Evolutionary conservation across 176 grass and related monocot species (phyloP).

Genomic region (Saccharum officinarum): DNA sequence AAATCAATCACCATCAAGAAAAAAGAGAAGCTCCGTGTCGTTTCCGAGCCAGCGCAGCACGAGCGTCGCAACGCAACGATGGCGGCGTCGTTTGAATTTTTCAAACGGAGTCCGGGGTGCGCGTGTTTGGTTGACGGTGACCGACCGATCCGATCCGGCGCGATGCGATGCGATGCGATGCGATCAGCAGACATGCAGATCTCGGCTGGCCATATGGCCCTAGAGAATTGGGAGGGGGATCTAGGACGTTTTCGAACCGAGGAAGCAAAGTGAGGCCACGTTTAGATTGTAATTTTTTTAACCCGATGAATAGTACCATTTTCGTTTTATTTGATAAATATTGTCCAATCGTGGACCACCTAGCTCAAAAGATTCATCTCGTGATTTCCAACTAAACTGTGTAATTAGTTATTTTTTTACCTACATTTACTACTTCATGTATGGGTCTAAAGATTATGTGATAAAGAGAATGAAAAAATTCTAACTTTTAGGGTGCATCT

Average conservation of each 20-base stretch:
- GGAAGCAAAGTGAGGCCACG: neutral
- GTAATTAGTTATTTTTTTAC: no score
- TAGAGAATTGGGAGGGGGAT: slow-evolving; percentile 11
- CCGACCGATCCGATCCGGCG: neutral
- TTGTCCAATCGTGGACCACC: no score
- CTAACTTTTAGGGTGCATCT: no score
- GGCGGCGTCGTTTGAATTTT: no score
- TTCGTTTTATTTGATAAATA: no score
- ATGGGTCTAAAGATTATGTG: no score
- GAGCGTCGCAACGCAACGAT: neutral
- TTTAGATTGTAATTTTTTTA: no score
- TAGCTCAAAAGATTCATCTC: no score
- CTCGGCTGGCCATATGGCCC: neutral
- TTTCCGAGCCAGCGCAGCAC: neutral
- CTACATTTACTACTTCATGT: no score
- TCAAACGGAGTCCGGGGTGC: neutral
- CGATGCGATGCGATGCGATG: neutral
- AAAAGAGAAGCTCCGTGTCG: neutral
- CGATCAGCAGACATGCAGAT: neutral
- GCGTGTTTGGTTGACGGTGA: neutral
- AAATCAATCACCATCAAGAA: neutral
- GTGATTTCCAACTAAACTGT: no score
- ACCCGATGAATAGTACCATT: no score
- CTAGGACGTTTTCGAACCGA: slow-evolving; percentile 20
- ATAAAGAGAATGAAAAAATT: no score